Base-by-base conservation (phyloP, 2,329 filamentous ascomycete genomes). In the Colletotrichum sp. region DNA sequence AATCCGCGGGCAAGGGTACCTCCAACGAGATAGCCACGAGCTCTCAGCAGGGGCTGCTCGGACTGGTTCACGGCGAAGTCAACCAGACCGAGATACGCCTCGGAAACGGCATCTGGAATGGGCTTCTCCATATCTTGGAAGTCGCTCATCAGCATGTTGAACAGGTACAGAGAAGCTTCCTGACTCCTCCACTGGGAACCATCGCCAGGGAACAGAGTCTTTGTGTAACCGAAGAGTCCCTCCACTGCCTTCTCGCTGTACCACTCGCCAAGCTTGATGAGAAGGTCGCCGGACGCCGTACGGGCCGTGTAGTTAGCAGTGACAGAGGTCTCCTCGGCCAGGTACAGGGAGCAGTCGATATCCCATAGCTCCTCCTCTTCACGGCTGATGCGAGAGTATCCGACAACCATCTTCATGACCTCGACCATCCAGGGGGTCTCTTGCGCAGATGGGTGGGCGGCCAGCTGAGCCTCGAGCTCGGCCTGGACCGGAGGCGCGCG, bases 301-400 rank as follows among this genome's bases (percentile, higher is more conserved):
- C 97, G 93, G 16, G 97, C 95, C 0, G 97, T 98, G 86, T 99
- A 99, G 84, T 99, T 99, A 36, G 96, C 95, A 15, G 96, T 98
- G 21, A 98, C 94, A 3, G 96, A 96, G 3, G 95, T 96, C 86
- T 99, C 96, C 84, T 99, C 97, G 1, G 96, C 96, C 63, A 99
- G 89, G 85, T 98, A 99, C 3, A 99, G 91, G 74, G 98, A 99
- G 79, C 98, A 94, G 84, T 99, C 97, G 77, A 98, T 95, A 80
- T 98, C 95, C 97, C 97, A 99, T 12, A 99, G 86, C 9, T 95
- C 95, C 85, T 98, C 95, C 82, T 99, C 97, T 83, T 99, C 97
- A 32, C 92, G 93, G 3, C 94, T 96, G 80, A 99, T 98, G 78
- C 96, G 95, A 15, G 96, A 94, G 84, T 98, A 99, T 2, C 93